These are phyloP conservation scores for Pseudofabraea citricarpa DNA, from an alignment of 2,329 filamentous ascomycete genomes.

Conservation along the genomic window DNA sequence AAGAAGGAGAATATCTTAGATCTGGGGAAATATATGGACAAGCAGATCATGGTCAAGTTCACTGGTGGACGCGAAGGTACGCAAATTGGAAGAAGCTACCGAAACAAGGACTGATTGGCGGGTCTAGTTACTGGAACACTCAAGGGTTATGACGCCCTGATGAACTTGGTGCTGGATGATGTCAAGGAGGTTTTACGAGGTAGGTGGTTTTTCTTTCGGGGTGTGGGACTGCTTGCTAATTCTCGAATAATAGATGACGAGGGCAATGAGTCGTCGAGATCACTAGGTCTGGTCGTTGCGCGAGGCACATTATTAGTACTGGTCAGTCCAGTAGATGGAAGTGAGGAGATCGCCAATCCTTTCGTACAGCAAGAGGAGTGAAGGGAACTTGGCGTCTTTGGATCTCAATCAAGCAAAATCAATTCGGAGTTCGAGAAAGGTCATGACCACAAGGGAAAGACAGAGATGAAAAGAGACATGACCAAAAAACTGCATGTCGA, in stretches of 20 bases:
- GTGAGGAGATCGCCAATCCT: slow-evolving; percentile 92
- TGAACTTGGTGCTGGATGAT: slow-evolving; percentile 96
- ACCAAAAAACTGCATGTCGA: too few species aligned
- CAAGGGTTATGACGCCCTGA: slow-evolving; percentile 94
- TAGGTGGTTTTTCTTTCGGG: slow-evolving; percentile 59
- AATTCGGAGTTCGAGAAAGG: too few species aligned
- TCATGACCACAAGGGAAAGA: too few species aligned
- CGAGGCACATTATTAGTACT: slow-evolving; percentile 89
- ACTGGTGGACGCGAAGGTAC: slow-evolving; percentile 87
- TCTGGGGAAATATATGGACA: slow-evolving; percentile 93
- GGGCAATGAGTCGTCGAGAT: slow-evolving; percentile 71
- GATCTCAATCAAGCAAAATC: too few species aligned
- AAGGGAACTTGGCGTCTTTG: too few species aligned
- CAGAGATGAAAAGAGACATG: too few species aligned
- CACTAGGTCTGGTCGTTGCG: slow-evolving; percentile 74
- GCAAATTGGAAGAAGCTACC: slow-evolving; percentile 22
- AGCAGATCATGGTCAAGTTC: slow-evolving; percentile 93
- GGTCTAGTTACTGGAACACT: slow-evolving; percentile 74
- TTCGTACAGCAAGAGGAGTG: slow-evolving; percentile 71
- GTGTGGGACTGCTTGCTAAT: slow-evolving; percentile 41
- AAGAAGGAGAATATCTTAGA: slow-evolving; percentile 99
- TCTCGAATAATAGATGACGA: slow-evolving; percentile 84
- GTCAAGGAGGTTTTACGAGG: slow-evolving; percentile 87
- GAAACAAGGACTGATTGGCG: not conserved
- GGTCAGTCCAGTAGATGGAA: slow-evolving; percentile 89